Base-by-base conservation (phyloP, 441 rosid genomes). In the Brassica hybrid region DNA sequence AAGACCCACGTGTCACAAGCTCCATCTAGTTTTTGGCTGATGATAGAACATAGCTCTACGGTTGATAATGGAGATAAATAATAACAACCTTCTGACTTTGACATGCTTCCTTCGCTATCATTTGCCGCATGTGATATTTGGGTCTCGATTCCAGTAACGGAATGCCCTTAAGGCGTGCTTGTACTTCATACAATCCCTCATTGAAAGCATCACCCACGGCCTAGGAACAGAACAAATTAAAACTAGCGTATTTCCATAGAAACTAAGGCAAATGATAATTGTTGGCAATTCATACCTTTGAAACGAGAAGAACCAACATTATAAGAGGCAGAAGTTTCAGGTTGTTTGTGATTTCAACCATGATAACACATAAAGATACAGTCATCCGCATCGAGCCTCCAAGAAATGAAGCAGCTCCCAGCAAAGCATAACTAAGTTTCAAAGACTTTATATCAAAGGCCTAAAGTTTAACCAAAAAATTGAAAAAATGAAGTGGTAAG, bases 301-400 rank as follows among this genome's bases (percentile, higher is more conserved):
- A 94, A 83, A 96, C 89, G 63, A 96, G 99, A 80, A 96, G 98
- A 85, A 96, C 98, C 82, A 94, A 91, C 99, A 94, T 96, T 76
- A 94, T 96, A 34, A 96, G 93, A 76, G 99, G 99, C 73, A 96
- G 81, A 61, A 96, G 90, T 72, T 94, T 90, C 84, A 96, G 87
- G 78, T 94, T 96, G 82, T 96, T 96, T 61, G 98, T 88, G 84
- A 96, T 94, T 89, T 96, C 99, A 79, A 96, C 97, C 97, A 94
- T 94, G 50, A 96, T 94, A 67, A 94, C 99, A 82, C 99, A 96
- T 36, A 96, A 85, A 32, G 99, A 90, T 64, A 96, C 99, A 12
- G 99, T 96, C 96, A 96, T 94, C 73, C 99, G 86, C 98, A 94
- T 94, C 69, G 98, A 96, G 79, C 99, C 99, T 30, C 98, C 98